Base-by-base conservation (phyloP, 768 basidiomycete genomes). In the Trametes coccinea region DNA sequence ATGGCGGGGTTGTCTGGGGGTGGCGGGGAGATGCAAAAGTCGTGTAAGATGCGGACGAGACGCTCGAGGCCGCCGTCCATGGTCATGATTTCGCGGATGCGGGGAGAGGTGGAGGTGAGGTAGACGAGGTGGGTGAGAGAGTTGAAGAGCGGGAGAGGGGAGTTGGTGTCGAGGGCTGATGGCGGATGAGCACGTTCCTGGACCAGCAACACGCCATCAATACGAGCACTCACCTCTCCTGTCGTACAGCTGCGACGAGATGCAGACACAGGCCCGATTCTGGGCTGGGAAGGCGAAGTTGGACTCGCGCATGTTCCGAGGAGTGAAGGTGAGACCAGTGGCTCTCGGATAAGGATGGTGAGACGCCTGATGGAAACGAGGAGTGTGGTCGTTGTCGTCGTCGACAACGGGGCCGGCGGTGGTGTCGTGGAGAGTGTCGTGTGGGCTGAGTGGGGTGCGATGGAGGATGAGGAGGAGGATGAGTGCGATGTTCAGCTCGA, bases 1-100 rank as follows among this genome's bases (percentile, higher is more conserved):
- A 86, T 66, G 31, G 87, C 79, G 1, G 89, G 87, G 69, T 89
- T 90, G 67, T 91, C 90, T 45, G 90, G 90, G 0, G 88, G 88
- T 1, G 92, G 90, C 1, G 92, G 92, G 63, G 82, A 86, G 27
- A 92, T 75, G 73, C 93, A 94, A 68, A 92, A 93, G 63, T 95
- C 92, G 69, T 90, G 90, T 9, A 96, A 81, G 64, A 99, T 93
- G 59, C 91, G 85, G 13, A 98, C 91, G 33, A 99, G 88, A 13
- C 96, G 89, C 72, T 99, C 97, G 16, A 99, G 86, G 1, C 97
- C 97, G 49, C 97, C 97, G 70, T 98, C 96, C 83, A 91, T 88
- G 31, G 95, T 96, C 84, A 99, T 92, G 68, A 97, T 98, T 77
- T 99, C 97, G 60, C 96, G 89, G 76, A 99, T 98, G 56, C 95